phyloP scores from a whole-genome alignment of 2,329 filamentous ascomycete species.

The Penicillium janthinellum region DNA sequence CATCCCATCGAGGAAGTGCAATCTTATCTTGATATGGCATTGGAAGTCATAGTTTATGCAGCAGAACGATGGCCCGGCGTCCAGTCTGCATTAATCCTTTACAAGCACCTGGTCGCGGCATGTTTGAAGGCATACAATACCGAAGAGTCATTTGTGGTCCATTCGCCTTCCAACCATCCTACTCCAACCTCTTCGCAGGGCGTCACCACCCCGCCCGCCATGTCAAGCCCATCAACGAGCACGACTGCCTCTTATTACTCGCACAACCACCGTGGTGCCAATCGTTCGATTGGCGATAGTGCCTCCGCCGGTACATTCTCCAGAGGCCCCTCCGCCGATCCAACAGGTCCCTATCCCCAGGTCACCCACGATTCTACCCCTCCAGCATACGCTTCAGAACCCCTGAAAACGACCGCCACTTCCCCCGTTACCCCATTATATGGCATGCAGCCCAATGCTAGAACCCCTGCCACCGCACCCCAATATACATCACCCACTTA shows the following conservation, averaged over 20 bases:
- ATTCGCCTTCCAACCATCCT: conserved; percentile 47
- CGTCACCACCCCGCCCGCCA: conserved; percentile 41
- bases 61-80: conserved; percentile 92
- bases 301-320: conserved; percentile 37
- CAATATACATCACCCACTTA: conserved; percentile 28
- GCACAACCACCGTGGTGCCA: conserved; percentile 33
- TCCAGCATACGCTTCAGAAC: conserved; percentile 20
- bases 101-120: conserved; percentile 79
- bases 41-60: conserved; percentile 78
- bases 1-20: conserved; percentile 76
- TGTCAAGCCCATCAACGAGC: conserved; percentile 45
- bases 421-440: conserved; percentile 13
- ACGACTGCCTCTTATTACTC: conserved; percentile 40
- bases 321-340: conserved; percentile 39
- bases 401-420: conserved; percentile 22
- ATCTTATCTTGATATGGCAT: conserved; percentile 69
- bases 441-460: conserved; percentile 21
- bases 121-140: conserved; percentile 85
- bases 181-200: conserved; percentile 46
- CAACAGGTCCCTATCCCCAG: conserved; percentile 28
- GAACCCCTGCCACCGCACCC: conserved; percentile 16
- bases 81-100: conserved; percentile 78
- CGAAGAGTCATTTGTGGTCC: conserved; percentile 55
- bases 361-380: conserved; percentile 26
- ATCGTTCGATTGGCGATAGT: conserved; percentile 32